Conservation (phyloP, 768 basidiomycete species). For the Rickenella mellea region DNA sequence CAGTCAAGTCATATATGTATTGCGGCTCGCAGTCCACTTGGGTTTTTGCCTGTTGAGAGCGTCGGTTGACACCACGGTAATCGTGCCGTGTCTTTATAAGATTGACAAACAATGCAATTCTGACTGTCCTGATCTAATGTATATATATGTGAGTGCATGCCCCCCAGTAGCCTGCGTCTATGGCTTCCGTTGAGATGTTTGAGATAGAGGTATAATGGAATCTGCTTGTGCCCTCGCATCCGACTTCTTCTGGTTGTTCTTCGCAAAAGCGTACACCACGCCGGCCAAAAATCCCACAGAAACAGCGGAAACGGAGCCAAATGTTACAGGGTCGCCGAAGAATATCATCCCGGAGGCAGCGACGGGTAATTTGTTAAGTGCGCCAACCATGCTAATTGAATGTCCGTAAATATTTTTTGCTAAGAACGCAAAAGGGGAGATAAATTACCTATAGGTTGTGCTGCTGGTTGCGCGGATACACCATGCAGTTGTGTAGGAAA, state of each 20-base stretch:
- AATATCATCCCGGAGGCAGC: constrained; percentile 98
- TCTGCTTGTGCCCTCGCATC: constrained; percentile 47
- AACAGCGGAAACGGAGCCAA: constrained; percentile 85
- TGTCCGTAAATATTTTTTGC: neutral
- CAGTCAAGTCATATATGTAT: too few species aligned
- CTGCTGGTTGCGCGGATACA: constrained; percentile 93
- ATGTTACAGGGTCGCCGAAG: constrained; percentile 84
- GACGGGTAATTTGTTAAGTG: constrained; percentile 94
- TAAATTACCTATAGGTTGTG: constrained; percentile 89
- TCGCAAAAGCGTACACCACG: constrained; percentile 85
- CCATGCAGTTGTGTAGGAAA: constrained; percentile 98
- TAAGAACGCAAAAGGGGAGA: neutral
- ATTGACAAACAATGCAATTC: too few species aligned
- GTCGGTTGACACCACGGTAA: too few species aligned
- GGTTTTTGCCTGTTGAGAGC: too few species aligned
- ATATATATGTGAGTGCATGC: too few species aligned
- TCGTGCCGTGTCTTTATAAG: too few species aligned
- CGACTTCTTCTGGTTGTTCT: constrained; percentile 82
- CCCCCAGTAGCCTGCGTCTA: constrained; percentile 10
- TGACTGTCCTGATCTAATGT: too few species aligned
- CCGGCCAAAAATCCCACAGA: constrained; percentile 87
- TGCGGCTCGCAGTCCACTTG: too few species aligned
- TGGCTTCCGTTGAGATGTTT: constrained; percentile 43
- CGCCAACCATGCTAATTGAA: constrained; percentile 79
- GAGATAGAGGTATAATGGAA: constrained; percentile 52